phyloP scores from a whole-genome alignment of 306 rosid genomes.

The Betula pendula region DNA sequence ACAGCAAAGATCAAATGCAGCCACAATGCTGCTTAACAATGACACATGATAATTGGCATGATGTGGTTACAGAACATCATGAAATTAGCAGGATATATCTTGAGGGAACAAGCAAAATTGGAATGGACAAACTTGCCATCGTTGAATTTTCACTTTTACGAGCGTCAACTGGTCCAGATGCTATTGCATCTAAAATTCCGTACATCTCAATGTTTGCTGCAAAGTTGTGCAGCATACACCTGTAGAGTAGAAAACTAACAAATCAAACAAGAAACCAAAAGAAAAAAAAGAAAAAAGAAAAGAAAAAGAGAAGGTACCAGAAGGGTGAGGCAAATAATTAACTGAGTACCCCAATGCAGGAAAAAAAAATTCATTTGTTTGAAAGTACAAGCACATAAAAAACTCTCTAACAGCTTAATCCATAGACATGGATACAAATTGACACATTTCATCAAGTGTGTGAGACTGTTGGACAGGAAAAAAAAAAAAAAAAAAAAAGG shows the following conservation, averaged over 20 bases:
- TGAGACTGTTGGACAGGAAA: too few species aligned
- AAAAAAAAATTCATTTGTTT: too few species aligned
- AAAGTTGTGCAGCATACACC: slow-evolving; percentile 97
- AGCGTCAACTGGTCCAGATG: slow-evolving; percentile 87
- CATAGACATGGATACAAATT: slow-evolving; percentile 3
- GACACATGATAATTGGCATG: background rate
- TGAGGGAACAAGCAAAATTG: background rate
- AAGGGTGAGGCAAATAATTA: background rate
- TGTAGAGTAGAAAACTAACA: slow-evolving; percentile 42
- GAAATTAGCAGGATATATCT: background rate
- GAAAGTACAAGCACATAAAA: too few species aligned
- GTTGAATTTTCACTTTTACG: slow-evolving; percentile 74
- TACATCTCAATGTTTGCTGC: slow-evolving; percentile 92
- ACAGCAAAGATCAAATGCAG: background rate
- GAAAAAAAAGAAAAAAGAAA: slow-evolving; percentile 18
- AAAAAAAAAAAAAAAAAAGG: slow-evolving; percentile 10
- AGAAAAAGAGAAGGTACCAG: slow-evolving; percentile 6
- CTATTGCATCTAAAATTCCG: slow-evolving; percentile 72
- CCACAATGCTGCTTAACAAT: background rate
- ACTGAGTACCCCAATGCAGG: background rate
- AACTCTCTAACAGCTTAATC: background rate
- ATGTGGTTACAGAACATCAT: background rate
- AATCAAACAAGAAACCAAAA: slow-evolving; percentile 6
- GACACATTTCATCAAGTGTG: background rate
- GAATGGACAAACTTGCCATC: slow-evolving; percentile 56